Percentiles rank a stretch among this genome's conserved stretches.
Evolutionary conservation across 1,284 basidiomycete species (phyloP).

Genomic region (Anthracocystis setariae): DNA sequence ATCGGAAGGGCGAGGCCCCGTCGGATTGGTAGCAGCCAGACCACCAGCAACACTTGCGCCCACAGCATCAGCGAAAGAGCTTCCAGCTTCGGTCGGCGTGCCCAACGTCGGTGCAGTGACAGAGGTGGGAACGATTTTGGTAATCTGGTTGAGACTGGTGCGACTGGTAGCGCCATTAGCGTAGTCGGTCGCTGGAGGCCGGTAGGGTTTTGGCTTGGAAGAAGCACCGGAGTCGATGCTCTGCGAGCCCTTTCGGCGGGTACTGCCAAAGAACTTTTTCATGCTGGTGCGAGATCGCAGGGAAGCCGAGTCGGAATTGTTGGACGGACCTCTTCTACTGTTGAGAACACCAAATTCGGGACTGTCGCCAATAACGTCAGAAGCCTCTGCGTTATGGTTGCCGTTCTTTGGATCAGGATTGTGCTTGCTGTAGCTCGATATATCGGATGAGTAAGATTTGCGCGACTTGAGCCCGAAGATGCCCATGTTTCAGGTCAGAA

Average conservation of each 20-base stretch:
- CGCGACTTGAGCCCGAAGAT: slow-evolving; percentile 42
- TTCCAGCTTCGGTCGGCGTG: slow-evolving; percentile 15
- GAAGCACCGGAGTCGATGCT: slow-evolving; percentile 30
- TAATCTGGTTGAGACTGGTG: slow-evolving; percentile 21
- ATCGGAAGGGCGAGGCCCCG: slow-evolving; percentile 50
- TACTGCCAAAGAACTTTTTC: slow-evolving; percentile 52
- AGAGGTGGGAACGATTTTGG: slow-evolving; percentile 13
- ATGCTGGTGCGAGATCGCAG: slow-evolving; percentile 42
- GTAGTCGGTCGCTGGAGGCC: slow-evolving; percentile 13
- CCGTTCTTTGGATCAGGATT: slow-evolving; percentile 4
- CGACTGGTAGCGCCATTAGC: slow-evolving; percentile 22
- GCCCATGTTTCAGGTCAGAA: slow-evolving; percentile 19
- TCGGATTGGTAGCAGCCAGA: slow-evolving; percentile 8
- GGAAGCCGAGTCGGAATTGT: slow-evolving; percentile 37
- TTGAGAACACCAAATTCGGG: slow-evolving; percentile 34
- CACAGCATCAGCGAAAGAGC: slow-evolving; percentile 25
- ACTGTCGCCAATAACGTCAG: slow-evolving; percentile 41
- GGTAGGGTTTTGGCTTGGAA: slow-evolving; percentile 7
- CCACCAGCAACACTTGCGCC: slow-evolving; percentile 16
- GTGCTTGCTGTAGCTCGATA: slow-evolving; percentile 21
- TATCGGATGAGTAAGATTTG: slow-evolving; percentile 37
- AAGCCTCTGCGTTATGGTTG: slow-evolving; percentile 28
- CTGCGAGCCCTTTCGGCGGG: slow-evolving; percentile 40
- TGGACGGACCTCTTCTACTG: slow-evolving; percentile 20
- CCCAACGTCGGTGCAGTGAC: slow-evolving; percentile 25